These are phyloP conservation scores for Ambrosiella cleistominuta DNA, from an alignment of 2,329 filamentous ascomycete species.

Conservation along the genomic window DNA sequence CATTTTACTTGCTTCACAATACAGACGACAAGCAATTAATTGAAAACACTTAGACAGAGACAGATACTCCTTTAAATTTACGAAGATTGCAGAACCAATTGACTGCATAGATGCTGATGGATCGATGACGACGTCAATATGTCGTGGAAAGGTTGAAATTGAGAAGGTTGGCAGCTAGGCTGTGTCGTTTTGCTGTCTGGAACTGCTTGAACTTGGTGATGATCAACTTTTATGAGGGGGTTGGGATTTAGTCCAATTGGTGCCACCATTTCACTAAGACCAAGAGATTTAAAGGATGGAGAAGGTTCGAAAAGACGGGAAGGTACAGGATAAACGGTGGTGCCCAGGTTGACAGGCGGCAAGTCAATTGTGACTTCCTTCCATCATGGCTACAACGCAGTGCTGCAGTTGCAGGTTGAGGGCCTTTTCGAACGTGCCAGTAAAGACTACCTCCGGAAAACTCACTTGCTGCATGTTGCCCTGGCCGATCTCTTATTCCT, in stretches of 20 bases:
- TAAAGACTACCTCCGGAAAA: neutral
- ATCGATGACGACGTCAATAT: neutral
- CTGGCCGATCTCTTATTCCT: neutral
- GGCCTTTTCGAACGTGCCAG: neutral
- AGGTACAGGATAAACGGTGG: neutral
- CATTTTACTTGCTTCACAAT: neutral
- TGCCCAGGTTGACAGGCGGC: neutral
- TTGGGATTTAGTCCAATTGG: neutral
- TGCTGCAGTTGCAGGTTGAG: neutral
- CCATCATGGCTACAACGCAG: neutral
- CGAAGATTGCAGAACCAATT: neutral
- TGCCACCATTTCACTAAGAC: neutral
- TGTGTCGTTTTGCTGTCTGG: neutral
- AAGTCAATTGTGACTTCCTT: neutral
- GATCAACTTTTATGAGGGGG: neutral
- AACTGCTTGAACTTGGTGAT: neutral
- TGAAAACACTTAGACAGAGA: neutral
- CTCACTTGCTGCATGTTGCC: neutral
- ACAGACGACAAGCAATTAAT: neutral
- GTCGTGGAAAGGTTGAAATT: neutral
- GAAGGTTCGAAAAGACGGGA: neutral
- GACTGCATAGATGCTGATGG: neutral
- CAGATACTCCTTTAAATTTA: neutral
- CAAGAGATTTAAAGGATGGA: neutral
- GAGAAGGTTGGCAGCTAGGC: neutral